Evolutionary conservation across 2,329 filamentous ascomycete genomes (phyloP).

Genomic region (Neocucurbitaria cava): DNA sequence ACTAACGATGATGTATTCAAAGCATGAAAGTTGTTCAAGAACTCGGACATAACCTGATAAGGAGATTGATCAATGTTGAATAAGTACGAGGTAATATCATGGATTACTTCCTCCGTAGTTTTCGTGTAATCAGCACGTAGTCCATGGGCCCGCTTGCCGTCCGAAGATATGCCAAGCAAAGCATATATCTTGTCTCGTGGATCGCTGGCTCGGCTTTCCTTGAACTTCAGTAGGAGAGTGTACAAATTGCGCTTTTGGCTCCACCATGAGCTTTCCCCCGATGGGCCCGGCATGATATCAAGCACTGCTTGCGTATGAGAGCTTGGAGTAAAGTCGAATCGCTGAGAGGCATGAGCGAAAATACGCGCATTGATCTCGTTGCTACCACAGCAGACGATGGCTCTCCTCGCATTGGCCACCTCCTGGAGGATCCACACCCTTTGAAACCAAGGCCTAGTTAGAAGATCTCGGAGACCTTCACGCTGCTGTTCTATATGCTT

Average conservation of each 20-base stretch:
- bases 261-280: conserved; percentile 27
- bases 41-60: no score
- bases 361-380: conserved; percentile 13
- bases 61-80: neutral
- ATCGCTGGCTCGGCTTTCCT: conserved; percentile 20
- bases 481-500: neutral
- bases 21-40: no score
- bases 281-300: conserved; percentile 27
- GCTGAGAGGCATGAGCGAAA: conserved; percentile 13
- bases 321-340: conserved; percentile 2
- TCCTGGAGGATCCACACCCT: conserved; percentile 34
- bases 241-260: conserved; percentile 14
- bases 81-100: neutral
- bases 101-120: neutral
- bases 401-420: conserved; percentile 24
- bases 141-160: neutral
- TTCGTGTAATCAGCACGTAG: neutral
- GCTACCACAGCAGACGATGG: conserved; percentile 14
- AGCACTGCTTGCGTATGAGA: conserved; percentile 23
- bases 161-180: conserved; percentile 26
- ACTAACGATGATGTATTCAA: no score
- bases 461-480: conserved; percentile 6
- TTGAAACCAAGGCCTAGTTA: conserved; percentile 23
- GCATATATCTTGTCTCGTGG: conserved; percentile 30
- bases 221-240: conserved; percentile 25